phyloP scores from a whole-genome alignment of 192 early-diverging fungal species.

The Coemansia sp. region DNA sequence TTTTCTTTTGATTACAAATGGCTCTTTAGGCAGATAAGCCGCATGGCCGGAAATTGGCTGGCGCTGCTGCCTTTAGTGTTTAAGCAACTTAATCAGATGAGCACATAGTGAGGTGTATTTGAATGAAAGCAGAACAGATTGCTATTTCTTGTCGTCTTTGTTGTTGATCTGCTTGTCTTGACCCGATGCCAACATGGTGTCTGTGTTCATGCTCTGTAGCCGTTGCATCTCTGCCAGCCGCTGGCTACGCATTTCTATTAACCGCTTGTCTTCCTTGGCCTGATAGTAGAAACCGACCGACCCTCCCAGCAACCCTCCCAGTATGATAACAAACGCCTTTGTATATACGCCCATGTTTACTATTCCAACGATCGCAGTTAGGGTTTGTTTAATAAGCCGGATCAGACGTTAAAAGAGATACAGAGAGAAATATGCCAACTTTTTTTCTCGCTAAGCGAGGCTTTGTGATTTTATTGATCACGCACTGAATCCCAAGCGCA shows the following conservation, averaged over 20 bases:
- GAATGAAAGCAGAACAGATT: neutral
- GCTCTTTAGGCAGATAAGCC: too few species aligned
- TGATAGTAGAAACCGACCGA: constrained; percentile 49
- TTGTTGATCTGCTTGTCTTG: neutral
- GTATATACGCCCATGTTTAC: constrained; percentile 37
- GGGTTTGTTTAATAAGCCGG: neutral
- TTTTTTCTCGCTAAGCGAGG: neutral
- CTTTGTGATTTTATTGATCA: neutral
- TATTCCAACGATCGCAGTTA: neutral
- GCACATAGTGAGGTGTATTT: too few species aligned
- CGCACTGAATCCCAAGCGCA: neutral
- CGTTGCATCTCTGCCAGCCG: constrained; percentile 44
- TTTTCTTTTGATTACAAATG: too few species aligned
- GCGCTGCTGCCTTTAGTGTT: too few species aligned
- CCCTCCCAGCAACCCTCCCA: constrained; percentile 46
- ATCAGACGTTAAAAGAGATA: neutral
- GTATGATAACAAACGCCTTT: constrained; percentile 38
- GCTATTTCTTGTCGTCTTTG: neutral
- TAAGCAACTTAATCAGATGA: too few species aligned
- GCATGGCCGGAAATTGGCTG: too few species aligned
- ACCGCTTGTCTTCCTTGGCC: constrained; percentile 33
- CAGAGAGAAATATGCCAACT: neutral
- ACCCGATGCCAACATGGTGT: neutral
- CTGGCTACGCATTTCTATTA: constrained; percentile 37
- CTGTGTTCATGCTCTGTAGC: constrained; percentile 15